These are phyloP conservation scores for Beta lomatogona DNA, from an alignment of 179 eudicot species.

Conservation along the genomic window DNA sequence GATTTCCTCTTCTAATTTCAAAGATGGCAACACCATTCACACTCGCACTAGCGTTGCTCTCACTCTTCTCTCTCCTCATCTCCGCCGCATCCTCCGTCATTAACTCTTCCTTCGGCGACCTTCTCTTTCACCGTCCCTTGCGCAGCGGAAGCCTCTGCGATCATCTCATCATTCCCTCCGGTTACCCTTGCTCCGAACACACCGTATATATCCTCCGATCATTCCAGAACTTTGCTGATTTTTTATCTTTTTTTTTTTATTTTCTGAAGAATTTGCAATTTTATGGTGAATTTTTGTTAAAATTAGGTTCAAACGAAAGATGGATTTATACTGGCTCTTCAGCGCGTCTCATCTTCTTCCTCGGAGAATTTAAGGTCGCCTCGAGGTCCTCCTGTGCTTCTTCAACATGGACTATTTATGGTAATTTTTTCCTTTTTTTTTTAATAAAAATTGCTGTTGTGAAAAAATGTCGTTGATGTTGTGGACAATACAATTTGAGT, in stretches of 20 bases:
- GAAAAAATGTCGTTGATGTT: background rate
- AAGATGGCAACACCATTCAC: background rate
- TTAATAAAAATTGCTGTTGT: background rate
- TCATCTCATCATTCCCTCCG: constrained; percentile 58
- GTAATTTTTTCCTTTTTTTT: constrained; percentile 31
- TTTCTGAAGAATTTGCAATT: background rate
- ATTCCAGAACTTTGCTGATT: background rate
- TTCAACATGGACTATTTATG: constrained; percentile 83
- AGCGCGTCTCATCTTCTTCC: constrained; percentile 61
- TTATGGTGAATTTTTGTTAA: background rate
- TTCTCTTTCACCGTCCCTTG: constrained; percentile 26
- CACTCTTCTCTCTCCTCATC: constrained; percentile 19
- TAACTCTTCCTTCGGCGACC: constrained; percentile 18
- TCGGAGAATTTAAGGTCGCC: constrained; percentile 23
- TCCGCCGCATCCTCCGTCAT: constrained; percentile 35
- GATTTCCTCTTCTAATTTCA: background rate
- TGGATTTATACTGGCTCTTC: constrained; percentile 74
- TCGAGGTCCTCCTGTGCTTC: constrained; percentile 67
- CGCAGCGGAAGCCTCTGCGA: constrained; percentile 50
- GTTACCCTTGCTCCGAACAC: constrained; percentile 75
- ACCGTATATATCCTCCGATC: constrained; percentile 41
- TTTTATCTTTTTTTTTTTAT: too few relatives aligned
- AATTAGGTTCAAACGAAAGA: constrained; percentile 72
- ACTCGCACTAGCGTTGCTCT: background rate
- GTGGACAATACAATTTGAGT: background rate